These are phyloP conservation scores for Spergularia bocconei DNA, from an alignment of 148 eudicot species.

Conservation along the genomic window DNA sequence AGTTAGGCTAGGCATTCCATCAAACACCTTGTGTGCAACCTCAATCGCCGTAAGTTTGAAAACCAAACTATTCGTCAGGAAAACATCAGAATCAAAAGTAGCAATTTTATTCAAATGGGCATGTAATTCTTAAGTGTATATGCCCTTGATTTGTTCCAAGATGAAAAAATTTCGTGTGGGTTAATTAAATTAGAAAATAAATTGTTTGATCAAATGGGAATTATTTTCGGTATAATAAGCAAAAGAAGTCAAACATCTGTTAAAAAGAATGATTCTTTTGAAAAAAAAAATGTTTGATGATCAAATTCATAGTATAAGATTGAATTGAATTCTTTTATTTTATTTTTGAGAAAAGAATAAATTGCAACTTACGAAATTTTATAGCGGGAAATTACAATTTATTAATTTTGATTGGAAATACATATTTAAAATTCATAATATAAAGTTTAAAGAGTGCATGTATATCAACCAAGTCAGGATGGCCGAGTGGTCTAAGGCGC, in stretches of 20 bases:
- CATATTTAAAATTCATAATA: too few species aligned
- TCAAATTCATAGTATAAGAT: constrained; percentile 29
- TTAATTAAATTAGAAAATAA: constrained; percentile 13
- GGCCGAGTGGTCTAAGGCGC: constrained; percentile 35
- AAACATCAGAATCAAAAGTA: constrained; percentile 22
- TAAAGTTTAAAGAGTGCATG: too few species aligned
- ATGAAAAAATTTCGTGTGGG: constrained; percentile 36
- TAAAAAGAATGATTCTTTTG: constrained; percentile 20
- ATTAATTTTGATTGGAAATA: too few species aligned
- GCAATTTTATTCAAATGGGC: constrained; percentile 41
- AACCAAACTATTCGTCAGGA: constrained; percentile 44
- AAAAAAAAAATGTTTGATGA: constrained; percentile 10
- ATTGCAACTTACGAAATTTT: not conserved
- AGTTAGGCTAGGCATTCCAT: constrained; percentile 48
- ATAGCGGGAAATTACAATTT: too few species aligned
- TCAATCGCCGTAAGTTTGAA: constrained; percentile 33
- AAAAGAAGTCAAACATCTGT: constrained; percentile 32
- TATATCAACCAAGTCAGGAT: constrained; percentile 6
- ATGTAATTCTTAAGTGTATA: constrained; percentile 34
- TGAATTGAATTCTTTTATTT: too few species aligned
- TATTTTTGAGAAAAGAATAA: not conserved
- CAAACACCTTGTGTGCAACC: constrained; percentile 61
- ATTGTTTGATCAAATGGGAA: not conserved
- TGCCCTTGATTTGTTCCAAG: constrained; percentile 36
- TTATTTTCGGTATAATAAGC: not conserved